These are phyloP conservation scores for Colletotrichum nymphaeae DNA, from an alignment of 2,329 filamentous ascomycete genomes.

Conservation along the genomic window DNA sequence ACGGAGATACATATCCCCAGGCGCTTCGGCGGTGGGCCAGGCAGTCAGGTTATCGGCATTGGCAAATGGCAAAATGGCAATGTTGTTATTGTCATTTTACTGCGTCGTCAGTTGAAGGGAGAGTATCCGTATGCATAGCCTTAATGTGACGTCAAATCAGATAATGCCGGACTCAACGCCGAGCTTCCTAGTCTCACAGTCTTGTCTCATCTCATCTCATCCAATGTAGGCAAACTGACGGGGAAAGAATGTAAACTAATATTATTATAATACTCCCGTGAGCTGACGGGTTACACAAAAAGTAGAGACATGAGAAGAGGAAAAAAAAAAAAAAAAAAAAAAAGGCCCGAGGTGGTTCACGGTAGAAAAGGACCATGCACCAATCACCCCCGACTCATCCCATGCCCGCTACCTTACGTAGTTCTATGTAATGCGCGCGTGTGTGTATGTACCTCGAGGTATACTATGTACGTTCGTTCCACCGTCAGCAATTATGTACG, in stretches of 20 bases:
- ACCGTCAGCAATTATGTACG: slow-evolving; percentile 10
- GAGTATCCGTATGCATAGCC: no score
- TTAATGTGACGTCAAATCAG: no score
- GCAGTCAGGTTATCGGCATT: no score
- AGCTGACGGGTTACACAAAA: not conserved
- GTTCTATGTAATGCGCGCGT: not conserved
- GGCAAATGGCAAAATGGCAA: no score
- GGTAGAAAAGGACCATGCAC: not conserved
- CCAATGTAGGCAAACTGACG: not conserved
- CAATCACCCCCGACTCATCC: not conserved
- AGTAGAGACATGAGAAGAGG: not conserved
- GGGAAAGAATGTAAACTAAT: not conserved
- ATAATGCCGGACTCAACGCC: no score
- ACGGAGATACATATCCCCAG: not conserved
- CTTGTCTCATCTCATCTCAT: no score
- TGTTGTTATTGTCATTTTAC: no score
- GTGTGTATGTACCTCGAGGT: not conserved
- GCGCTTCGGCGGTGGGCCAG: not conserved
- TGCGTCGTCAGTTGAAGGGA: no score
- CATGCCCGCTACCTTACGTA: not conserved
- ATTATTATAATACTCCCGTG: not conserved
- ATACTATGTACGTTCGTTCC: not conserved
- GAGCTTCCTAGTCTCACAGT: no score
- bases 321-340: not conserved
- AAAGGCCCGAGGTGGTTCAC: not conserved